Base-by-base conservation (phyloP, 148 eudicot species). In the Simmondsia chinensis region DNA sequence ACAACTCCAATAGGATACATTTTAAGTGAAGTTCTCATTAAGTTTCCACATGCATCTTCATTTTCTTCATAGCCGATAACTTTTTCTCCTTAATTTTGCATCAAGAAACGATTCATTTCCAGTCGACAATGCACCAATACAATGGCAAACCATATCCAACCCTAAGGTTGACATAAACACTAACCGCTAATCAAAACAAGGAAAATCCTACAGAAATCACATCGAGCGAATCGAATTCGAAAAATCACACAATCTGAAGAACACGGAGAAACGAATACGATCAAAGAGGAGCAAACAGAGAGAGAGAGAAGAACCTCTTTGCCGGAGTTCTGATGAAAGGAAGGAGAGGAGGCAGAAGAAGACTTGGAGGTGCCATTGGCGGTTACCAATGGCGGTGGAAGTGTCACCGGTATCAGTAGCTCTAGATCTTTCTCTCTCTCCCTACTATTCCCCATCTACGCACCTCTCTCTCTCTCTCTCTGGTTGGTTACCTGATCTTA, bases 381-480 rank as follows among this genome's bases (percentile, higher is more conserved):
- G 25, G 46, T 7, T 9, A 42, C 24, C n/a, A 45, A 48, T 15
- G 71, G 48, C 9, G 68, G n/a, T n/a, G n/a, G 48, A 24, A 49
- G 62, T 13, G 55, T 35, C 3, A 57, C 74, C 2, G 85, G 78
- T 30, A 72, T 63, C 2, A 79, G 61, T 42, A 69, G 50, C 43
- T 79, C 82, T 6, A 72, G 63, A 75, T 77, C 83, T 28, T 64
- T 64, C 5, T 66, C 84, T 33, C 61, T 43, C 35, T 59, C 59
- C 24, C 57, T 43, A n/a, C n/a, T n/a, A n/a, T n/a, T 5, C 47
- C 73, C 33, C 75, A 50, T 33, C 57, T 56, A 42, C 60, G 71
- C 76, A 71, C 65, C 23, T 44, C 28, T 33, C 26, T 32, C 31
- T 52, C 21, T 47, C 31, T 40, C 22, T 35, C 12, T 30, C 17